Percentiles rank a stretch among this genome's conserved stretches.
phyloP scores from a whole-genome alignment of 345 rosid species.

The Excoecaria cochinchinensis region DNA sequence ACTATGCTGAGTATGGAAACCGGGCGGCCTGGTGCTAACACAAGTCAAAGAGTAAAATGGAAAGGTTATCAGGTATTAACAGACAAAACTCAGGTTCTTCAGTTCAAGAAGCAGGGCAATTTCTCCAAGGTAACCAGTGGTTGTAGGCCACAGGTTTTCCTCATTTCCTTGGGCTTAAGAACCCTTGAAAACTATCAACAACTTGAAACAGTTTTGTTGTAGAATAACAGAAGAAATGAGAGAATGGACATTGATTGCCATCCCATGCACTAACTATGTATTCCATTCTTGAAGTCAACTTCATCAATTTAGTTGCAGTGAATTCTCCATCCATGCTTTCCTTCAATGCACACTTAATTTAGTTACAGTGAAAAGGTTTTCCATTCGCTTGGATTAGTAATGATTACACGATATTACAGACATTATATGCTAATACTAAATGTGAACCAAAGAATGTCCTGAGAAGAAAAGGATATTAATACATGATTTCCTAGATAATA shows the following conservation, averaged over 20 bases:
- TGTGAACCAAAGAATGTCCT: background rate
- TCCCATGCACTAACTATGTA: background rate
- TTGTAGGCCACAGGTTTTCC: background rate
- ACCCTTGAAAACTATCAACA: background rate
- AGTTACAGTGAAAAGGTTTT: background rate
- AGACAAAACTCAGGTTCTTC: background rate
- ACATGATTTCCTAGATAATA: background rate
- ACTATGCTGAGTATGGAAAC: conserved; percentile 16
- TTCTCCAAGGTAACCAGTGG: background rate
- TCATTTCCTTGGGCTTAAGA: background rate
- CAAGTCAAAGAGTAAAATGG: conserved; percentile 8
- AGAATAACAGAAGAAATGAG: background rate
- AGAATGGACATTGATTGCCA: background rate
- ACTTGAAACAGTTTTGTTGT: background rate
- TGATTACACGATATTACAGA: background rate
- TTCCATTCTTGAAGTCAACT: no score
- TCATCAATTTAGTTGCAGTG: no score
- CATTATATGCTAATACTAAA: background rate
- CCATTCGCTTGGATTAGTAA: background rate
- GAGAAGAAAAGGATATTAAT: background rate
- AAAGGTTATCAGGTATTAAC: background rate
- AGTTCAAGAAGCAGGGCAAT: background rate
- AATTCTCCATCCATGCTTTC: no score
- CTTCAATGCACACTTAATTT: no score
- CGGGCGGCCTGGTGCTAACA: conserved; percentile 15